Percentiles rank a stretch among this genome's conserved stretches.
phyloP scores from a whole-genome alignment of 371 early-diverging fungal species.

The Chytridium lagenaria region DNA sequence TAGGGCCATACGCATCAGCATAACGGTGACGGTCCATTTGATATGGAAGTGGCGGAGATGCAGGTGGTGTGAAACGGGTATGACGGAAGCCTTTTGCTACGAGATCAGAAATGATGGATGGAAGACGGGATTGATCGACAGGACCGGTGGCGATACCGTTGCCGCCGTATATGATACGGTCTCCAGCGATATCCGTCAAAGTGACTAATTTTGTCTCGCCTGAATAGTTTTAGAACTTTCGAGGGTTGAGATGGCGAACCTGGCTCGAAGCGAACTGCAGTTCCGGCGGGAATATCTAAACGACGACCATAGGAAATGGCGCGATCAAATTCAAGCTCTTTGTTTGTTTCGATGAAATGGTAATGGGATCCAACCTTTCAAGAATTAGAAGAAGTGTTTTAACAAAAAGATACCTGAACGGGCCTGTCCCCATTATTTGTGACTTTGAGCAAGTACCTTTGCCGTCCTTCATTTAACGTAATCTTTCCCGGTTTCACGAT shows the following conservation, averaged over 20 bases:
- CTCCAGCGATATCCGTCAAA: slow-evolving; percentile 84
- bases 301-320: slow-evolving; percentile 80
- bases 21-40: slow-evolving; percentile 79
- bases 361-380: slow-evolving; percentile 87
- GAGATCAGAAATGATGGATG: slow-evolving; percentile 42
- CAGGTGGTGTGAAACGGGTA: slow-evolving; percentile 31
- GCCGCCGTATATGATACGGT: slow-evolving; percentile 80
- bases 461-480: slow-evolving; percentile 71
- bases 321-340: slow-evolving; percentile 80
- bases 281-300: slow-evolving; percentile 83
- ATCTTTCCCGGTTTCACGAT: slow-evolving; percentile 68
- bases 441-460: slow-evolving; percentile 70
- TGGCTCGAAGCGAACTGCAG: slow-evolving; percentile 61
- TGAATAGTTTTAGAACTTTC: slow-evolving; percentile 48
- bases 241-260: slow-evolving; percentile 73
- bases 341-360: slow-evolving; percentile 91
- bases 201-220: slow-evolving; percentile 85
- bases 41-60: slow-evolving; percentile 59
- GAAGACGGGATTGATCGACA: slow-evolving; percentile 59
- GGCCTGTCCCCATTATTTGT: slow-evolving; percentile 92
- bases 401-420: slow-evolving; percentile 66
- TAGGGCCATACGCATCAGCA: slow-evolving; percentile 90
- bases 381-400: background rate
- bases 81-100: slow-evolving; percentile 67
- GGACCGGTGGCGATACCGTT: slow-evolving; percentile 79